phyloP scores from a whole-genome alignment of 2,329 filamentous ascomycete species.

The Scopulariopsis brevicaulis region DNA sequence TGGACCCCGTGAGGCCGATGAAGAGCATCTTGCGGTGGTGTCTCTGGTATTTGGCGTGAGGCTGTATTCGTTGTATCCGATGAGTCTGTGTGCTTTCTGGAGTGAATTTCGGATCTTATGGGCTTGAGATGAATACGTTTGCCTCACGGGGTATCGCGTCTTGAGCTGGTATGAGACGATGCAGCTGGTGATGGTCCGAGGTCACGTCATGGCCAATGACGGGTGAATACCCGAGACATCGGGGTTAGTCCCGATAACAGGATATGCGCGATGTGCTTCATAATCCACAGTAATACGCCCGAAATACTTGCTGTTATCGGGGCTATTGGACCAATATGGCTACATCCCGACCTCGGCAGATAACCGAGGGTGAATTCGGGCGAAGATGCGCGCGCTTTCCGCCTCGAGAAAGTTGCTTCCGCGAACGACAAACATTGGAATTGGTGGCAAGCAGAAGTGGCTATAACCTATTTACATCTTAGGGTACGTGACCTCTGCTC shows the following conservation, averaged over 20 bases:
- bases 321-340: background rate
- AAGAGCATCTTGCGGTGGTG: slow-evolving; percentile 62
- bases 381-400: background rate
- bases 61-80: background rate
- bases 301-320: background rate
- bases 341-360: background rate
- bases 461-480: background rate
- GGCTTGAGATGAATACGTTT: background rate
- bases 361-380: background rate
- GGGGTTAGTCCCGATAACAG: background rate
- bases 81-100: background rate
- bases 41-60: background rate
- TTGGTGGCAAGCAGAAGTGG: background rate
- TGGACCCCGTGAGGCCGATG: slow-evolving; percentile 91
- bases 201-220: background rate
- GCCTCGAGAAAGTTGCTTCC: background rate
- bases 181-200: background rate
- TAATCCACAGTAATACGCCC: background rate
- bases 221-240: background rate
- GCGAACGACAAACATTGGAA: background rate
- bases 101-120: background rate
- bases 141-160: background rate
- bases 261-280: background rate
- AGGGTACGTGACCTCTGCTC: background rate
- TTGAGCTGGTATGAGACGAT: background rate